Evolutionary conservation across 306 rosid genomes (phyloP), one percentile per base, ranked within the genome.

Genomic region (Leucaena leucocephala): DNA sequence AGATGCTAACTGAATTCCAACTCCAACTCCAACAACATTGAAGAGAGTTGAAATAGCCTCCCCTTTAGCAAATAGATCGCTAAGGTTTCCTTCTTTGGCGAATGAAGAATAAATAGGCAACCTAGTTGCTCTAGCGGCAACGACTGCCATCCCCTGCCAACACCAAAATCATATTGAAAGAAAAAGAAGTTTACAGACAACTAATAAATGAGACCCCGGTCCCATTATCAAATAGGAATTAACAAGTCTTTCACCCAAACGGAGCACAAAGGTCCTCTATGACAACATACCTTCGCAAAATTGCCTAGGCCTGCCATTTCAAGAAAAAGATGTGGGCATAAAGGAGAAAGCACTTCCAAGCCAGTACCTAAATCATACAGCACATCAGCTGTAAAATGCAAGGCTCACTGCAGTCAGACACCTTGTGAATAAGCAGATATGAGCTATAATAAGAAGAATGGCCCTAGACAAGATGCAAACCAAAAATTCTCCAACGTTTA

Each of bases 61-160:
- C 77, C 99, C 99, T 88, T 95, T 95, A 45, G 99, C 99, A 81
- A 93, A 95, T 19, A 95, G 94, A 81, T 95, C 99, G 72, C 99
- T 95, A 68, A 95, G 97, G 89, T 95, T 95, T 80, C 99, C 98
- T 86, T 95, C 99, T 90, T 90, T 95, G 16, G 98, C 98, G 82
- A 93, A 95, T 50, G 99, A 88, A 42, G 99, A 95, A 90, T 95
- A 95, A 85, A 95, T 95, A n/a, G 99, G 99, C 84, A 95, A 87
- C 76, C 99, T 88, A 52, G 99, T 95, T 68, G 99, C 99, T 84
- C 98, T 92, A 38, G 99, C 99, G 36, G 99, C 99, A 84, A 93
- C 99, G 72, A 93, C 91, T 46, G 97, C 99, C 94, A 95, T 92
- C 50, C 99, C 99, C 98, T 95, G 82, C 83, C 71, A 68, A 82